Conservation (phyloP, 345 rosid genomes). For the Iberis pinnata region DNA sequence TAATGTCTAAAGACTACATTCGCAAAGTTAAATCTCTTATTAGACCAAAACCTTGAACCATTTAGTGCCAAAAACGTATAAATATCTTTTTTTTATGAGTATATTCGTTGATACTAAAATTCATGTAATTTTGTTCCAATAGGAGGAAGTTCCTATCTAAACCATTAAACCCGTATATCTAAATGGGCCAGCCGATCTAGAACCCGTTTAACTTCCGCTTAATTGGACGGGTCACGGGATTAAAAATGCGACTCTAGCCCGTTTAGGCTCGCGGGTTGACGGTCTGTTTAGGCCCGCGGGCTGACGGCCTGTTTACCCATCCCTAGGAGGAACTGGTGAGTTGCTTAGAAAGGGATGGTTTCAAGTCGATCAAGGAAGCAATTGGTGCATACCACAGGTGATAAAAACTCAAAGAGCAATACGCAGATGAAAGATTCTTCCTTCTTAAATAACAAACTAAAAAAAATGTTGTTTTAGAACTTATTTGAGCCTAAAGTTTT, state of each 20-base stretch:
- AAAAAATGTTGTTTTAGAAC: too few relatives aligned
- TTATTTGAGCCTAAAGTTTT: too few relatives aligned
- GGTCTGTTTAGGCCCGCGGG: too few relatives aligned
- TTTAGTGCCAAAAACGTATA: background rate
- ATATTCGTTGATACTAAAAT: background rate
- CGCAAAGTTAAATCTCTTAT: too few relatives aligned
- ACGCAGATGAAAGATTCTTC: slow-evolving; percentile 5
- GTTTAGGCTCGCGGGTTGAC: too few relatives aligned
- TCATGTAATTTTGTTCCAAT: background rate
- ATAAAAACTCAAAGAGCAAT: slow-evolving; percentile 14
- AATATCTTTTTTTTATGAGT: background rate
- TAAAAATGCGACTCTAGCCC: too few relatives aligned
- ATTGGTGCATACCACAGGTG: slow-evolving; percentile 83
- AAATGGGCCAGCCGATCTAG: too few relatives aligned
- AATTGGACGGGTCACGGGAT: too few relatives aligned
- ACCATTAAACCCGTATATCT: too few relatives aligned
- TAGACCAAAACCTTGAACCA: background rate
- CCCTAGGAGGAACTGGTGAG: slow-evolving; percentile 72
- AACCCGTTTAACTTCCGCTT: too few relatives aligned
- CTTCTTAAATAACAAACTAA: background rate
- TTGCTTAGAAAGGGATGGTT: slow-evolving; percentile 86
- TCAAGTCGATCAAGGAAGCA: slow-evolving; percentile 74
- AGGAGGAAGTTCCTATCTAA: too few relatives aligned
- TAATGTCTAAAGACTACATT: background rate
- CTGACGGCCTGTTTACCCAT: too few relatives aligned